Evolutionary conservation across 208 protist genomes (phyloP), one percentile per base, ranked within the genome.

Genomic region (Vickermania spadyakhi): DNA sequence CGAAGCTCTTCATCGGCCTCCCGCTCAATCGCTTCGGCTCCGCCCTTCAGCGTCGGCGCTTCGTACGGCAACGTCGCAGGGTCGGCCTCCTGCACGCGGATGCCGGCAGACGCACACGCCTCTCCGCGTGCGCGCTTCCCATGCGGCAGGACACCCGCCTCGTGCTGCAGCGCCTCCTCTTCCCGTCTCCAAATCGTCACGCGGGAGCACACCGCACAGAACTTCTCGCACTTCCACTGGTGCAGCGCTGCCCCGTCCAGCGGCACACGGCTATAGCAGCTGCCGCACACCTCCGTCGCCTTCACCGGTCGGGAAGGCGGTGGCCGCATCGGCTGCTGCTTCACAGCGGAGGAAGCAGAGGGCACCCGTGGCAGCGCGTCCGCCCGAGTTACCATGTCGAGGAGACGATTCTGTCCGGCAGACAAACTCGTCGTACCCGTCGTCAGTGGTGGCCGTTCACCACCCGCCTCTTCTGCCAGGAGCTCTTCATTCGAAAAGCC

Each of bases 401-500:
- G 81, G 49, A 89, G 64, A 7, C 64, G 68, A 14, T 21, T 52
- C 31, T 31, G 57, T 31, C 4, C 53, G 7, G 41, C 31, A 22
- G 56, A 14, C 18, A 60, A 11, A 18, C 18, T 18, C 11, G 36
- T 18, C 18, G 36, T 18, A 45, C 36, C 36, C 36, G 25, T 22
- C n/a, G n/a, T n/a, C n/a, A n/a, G n/a, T n/a, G n/a, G n/a, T 23
- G 51, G 13, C 7, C 51, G 51, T 23, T 27, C 51, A 2, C 52
- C 71, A 13, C 70, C 77, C 0, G 59, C 36, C 52, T 86, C 79
- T 0, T 75, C 31, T 21, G 72, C 65, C 36, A 84, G 62, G 30
- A 86, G 62, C 56, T 91, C 87, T 45, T 90, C 84, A n/a, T 87
- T 76, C 1, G 84, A 66, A 64, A 86, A 89, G 55, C 87, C 87